Conservation (phyloP, 768 basidiomycete genomes). For the Mycena floridula region DNA sequence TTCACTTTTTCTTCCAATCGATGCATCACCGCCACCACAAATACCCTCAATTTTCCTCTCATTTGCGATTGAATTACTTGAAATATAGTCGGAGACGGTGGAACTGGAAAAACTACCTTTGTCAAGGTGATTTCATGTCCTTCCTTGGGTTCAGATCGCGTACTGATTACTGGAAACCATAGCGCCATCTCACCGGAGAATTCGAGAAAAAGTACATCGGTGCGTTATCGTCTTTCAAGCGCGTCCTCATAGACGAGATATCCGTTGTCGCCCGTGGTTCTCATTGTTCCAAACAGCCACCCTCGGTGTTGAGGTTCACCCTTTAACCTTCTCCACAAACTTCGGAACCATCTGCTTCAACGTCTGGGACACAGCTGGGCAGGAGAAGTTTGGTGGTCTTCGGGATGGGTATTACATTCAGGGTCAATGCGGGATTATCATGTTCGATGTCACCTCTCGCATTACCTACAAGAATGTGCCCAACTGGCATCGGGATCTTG, state of each 20-base stretch:
- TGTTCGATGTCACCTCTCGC: conserved; percentile 99
- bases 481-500: conserved; percentile 99
- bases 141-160: conserved; percentile 35
- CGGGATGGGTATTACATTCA: conserved; percentile 96
- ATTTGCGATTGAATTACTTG: conserved; percentile 12
- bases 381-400: conserved; percentile 99
- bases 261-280: conserved; percentile 10
- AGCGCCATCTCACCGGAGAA: conserved; percentile 99
- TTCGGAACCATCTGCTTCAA: conserved; percentile 99
- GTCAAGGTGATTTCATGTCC: conserved; percentile 66
- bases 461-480: conserved; percentile 99
- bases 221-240: conserved; percentile 31
- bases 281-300: conserved; percentile 58
- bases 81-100: conserved; percentile 83
- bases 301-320: conserved; percentile 99
- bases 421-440: conserved; percentile 99
- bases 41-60: conserved; percentile 11
- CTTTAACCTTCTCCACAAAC: conserved; percentile 93
- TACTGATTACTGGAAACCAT: conserved; percentile 42
- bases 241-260: conserved; percentile 11
- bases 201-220: conserved; percentile 99
- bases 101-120: conserved; percentile 97
- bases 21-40: conserved; percentile 8
- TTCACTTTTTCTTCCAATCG: conserved; percentile 15
- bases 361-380: conserved; percentile 99